Evolutionary conservation across 352 stramenopile genomes (phyloP).

Genomic region (Phytophthora litchii): DNA sequence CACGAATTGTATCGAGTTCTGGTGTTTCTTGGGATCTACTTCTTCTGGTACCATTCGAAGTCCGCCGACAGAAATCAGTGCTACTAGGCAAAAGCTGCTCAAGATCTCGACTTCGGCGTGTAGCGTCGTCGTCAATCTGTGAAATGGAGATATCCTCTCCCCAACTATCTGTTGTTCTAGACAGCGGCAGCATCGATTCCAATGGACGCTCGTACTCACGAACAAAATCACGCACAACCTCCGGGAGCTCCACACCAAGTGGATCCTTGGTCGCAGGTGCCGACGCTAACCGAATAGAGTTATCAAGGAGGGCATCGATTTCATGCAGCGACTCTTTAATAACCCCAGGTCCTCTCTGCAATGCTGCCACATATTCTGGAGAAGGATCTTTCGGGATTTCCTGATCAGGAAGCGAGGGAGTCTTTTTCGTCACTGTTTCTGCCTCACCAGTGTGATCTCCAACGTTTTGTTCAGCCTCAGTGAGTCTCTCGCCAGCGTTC

Average conservation of each 20-base stretch:
- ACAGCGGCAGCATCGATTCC: conserved; percentile 60
- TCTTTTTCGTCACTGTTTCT: conserved; percentile 16
- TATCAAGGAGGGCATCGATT: conserved; percentile 56
- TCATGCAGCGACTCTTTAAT: conserved; percentile 57
- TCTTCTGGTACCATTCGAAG: conserved; percentile 19
- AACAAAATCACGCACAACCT: conserved; percentile 50
- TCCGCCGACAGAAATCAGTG: conserved; percentile 15
- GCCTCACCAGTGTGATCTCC: conserved; percentile 37
- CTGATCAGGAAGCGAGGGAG: conserved; percentile 17
- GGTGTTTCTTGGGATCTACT: conserved; percentile 36
- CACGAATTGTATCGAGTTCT: conserved; percentile 48
- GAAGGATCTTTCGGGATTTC: conserved; percentile 32
- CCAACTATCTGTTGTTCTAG: conserved; percentile 67
- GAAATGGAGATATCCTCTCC: conserved; percentile 48
- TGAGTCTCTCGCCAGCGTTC: neutral
- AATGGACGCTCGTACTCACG: conserved; percentile 53
- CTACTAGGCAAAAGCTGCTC: conserved; percentile 21
- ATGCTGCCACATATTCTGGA: conserved; percentile 36
- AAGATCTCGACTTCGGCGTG: conserved; percentile 33
- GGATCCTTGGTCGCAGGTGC: conserved; percentile 13
- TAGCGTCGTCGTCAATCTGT: conserved; percentile 36
- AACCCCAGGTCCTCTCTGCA: conserved; percentile 44
- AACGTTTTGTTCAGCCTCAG: conserved; percentile 9
- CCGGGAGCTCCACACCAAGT: conserved; percentile 23
- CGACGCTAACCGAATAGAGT: conserved; percentile 24